A percentile compares a stretch with the other conserved stretches of the same genome.
Conservation (phyloP, 2,329 filamentous ascomycete genomes). For the Claviceps cyperi region DNA sequence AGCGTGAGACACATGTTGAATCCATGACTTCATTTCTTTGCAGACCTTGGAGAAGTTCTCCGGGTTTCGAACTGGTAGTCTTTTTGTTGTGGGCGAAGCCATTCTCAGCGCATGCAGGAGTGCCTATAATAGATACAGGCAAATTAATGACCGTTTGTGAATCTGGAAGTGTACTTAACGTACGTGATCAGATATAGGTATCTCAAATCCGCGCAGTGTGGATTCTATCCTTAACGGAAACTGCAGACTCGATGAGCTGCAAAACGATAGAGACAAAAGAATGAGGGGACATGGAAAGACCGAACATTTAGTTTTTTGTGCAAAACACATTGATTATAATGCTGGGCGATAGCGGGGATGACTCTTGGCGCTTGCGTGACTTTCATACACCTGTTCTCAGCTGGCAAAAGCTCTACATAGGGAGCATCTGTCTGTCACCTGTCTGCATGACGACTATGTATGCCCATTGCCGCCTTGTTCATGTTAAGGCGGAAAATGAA, state of each 20-base stretch:
- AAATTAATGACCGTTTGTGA: neutral
- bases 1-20: neutral
- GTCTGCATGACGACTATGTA: too few relatives aligned
- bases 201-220: neutral
- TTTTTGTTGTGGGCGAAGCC: neutral
- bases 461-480: too few relatives aligned
- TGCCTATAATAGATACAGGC: neutral
- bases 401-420: neutral
- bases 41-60: conserved; percentile 2
- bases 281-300: neutral
- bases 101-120: neutral
- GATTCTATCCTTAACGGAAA: neutral
- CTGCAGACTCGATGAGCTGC: neutral
- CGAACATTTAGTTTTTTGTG: neutral
- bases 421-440: neutral
- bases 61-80: neutral
- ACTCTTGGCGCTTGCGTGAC: neutral
- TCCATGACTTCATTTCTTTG: conserved; percentile 4
- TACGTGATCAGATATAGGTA: neutral
- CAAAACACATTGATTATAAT: neutral
- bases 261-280: neutral
- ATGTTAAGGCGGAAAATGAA: too few relatives aligned
- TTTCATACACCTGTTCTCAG: neutral
- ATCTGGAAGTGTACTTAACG: neutral
- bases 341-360: neutral